These are phyloP conservation scores for Aspergillus brunneoviolaceus DNA, from an alignment of 2,329 filamentous ascomycete genomes.

Conservation along the genomic window DNA sequence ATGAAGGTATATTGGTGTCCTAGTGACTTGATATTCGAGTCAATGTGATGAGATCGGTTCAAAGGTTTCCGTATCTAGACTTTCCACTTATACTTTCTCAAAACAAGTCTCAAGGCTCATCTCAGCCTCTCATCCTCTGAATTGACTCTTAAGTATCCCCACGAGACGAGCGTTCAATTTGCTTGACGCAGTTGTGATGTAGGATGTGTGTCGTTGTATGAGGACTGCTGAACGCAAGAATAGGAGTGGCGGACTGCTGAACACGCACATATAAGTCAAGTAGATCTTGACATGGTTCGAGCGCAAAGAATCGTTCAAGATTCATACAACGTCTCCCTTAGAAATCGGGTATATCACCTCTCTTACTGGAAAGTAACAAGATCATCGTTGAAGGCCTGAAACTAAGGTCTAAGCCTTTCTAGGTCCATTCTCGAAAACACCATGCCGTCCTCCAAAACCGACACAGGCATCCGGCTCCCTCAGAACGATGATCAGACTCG, in stretches of 20 bases:
- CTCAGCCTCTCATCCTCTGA: not conserved
- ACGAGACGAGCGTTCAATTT: not conserved
- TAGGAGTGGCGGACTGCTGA: not conserved
- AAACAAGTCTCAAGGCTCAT: not conserved
- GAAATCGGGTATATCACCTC: too few relatives aligned
- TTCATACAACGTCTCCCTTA: too few relatives aligned
- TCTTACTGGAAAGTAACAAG: not conserved
- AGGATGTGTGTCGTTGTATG: not conserved
- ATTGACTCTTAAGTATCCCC: not conserved
- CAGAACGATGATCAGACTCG: not conserved
- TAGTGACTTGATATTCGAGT: not conserved
- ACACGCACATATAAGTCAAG: not conserved
- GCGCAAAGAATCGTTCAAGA: too few relatives aligned
- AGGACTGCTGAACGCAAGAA: not conserved
- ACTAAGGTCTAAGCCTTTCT: not conserved
- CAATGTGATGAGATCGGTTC: not conserved
- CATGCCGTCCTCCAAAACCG: not conserved
- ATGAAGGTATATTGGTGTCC: too few relatives aligned
- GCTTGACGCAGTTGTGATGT: not conserved
- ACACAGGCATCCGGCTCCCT: not conserved
- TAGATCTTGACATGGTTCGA: not conserved
- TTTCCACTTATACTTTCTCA: not conserved
- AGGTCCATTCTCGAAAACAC: not conserved
- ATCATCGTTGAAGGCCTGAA: not conserved
- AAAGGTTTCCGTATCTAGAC: not conserved